Conservation (phyloP, 495 filamentous ascomycete species). For the Cercophora newfieldiana region DNA sequence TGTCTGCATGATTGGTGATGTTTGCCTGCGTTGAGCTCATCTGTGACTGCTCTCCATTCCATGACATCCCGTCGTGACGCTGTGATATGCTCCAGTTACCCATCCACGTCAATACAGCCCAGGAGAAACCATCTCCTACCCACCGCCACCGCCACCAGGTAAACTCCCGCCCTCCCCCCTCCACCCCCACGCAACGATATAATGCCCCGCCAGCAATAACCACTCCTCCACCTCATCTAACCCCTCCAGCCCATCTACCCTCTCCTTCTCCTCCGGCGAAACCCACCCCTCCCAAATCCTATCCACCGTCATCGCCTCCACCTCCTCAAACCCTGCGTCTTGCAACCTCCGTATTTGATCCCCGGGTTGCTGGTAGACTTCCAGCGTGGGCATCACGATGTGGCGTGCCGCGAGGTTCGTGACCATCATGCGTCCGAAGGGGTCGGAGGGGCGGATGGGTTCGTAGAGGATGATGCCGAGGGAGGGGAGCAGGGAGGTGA, state of each 20-base stretch:
- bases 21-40: too few species aligned
- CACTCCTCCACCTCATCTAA: constrained; percentile 97
- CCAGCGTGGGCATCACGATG: constrained; percentile 80
- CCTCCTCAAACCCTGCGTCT: constrained; percentile 62
- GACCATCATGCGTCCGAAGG: constrained; percentile 89
- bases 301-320: constrained; percentile 60
- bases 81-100: too few species aligned
- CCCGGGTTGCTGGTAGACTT: constrained; percentile 62
- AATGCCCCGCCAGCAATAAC: constrained; percentile 83
- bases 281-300: constrained; percentile 79
- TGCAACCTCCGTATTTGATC: constrained; percentile 67
- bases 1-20: too few species aligned
- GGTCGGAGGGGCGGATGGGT: constrained; percentile 75
- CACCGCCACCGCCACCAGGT: not conserved
- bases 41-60: too few species aligned
- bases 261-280: constrained; percentile 67
- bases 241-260: constrained; percentile 78
- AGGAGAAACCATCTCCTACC: not conserved
- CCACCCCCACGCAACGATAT: constrained; percentile 81
- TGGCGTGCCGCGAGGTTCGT: constrained; percentile 83
- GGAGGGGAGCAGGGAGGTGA: constrained; percentile 56
- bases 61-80: too few species aligned
- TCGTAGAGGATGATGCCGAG: constrained; percentile 82
- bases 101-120: too few species aligned
- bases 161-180: constrained; percentile 34